Conservation (phyloP, 164 flowering plant species). For the Chimonanthus salicifolius region DNA sequence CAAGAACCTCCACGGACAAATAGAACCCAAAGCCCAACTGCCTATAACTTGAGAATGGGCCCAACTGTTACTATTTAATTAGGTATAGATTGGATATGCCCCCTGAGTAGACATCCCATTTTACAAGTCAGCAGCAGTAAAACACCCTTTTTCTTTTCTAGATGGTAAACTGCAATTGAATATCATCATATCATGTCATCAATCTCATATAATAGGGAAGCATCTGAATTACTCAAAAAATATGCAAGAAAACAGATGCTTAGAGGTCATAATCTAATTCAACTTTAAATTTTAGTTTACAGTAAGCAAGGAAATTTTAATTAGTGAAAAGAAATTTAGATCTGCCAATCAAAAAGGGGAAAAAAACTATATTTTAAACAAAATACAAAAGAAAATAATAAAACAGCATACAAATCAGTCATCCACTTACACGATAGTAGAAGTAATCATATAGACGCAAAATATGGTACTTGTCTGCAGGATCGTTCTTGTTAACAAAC, state of each 20-base stretch:
- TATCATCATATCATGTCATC: too few relatives aligned
- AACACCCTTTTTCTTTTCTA: too few relatives aligned
- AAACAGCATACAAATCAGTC: neutral
- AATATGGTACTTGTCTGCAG: constrained; percentile 92
- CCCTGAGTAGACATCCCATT: too few relatives aligned
- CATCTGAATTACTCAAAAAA: too few relatives aligned
- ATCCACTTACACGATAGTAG: constrained; percentile 81
- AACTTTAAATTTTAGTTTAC: neutral
- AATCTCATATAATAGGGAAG: too few relatives aligned
- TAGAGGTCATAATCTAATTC: neutral
- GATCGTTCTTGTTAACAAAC: constrained; percentile 95
- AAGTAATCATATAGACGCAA: constrained; percentile 94
- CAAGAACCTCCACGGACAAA: too few relatives aligned
- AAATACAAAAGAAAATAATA: neutral
- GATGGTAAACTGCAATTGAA: too few relatives aligned
- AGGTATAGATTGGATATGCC: too few relatives aligned
- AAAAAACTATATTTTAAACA: neutral
- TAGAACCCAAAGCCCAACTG: too few relatives aligned
- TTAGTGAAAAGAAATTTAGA: neutral
- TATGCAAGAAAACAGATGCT: neutral
- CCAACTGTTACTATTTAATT: too few relatives aligned
- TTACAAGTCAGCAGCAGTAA: too few relatives aligned
- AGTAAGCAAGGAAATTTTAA: neutral
- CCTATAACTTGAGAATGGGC: too few relatives aligned
- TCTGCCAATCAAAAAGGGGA: neutral